These are phyloP conservation scores for Russula emetica DNA, from an alignment of 768 basidiomycete genomes.

Conservation along the genomic window DNA sequence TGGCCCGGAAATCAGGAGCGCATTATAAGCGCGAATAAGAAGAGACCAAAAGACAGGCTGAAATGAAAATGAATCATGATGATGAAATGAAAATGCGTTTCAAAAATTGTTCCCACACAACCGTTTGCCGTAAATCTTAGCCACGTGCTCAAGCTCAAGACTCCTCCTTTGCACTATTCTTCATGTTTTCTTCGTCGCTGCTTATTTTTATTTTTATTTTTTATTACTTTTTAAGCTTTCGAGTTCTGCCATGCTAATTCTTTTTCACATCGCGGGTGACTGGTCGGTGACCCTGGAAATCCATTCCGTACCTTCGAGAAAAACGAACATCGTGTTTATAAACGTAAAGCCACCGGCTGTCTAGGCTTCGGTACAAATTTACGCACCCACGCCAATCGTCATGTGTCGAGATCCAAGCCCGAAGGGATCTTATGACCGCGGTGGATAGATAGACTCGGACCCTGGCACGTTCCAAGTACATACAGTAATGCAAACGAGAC, in stretches of 20 bases:
- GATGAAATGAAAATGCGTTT: background rate
- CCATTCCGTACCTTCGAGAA: constrained; percentile 16
- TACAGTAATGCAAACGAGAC: background rate
- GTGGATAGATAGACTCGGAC: background rate
- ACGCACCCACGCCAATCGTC: background rate
- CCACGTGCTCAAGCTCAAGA: no score
- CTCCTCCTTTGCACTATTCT: no score
- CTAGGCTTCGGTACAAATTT: constrained; percentile 11
- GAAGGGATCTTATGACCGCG: background rate
- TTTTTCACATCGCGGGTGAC: no score
- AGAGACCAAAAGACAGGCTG: background rate
- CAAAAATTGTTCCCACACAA: no score
- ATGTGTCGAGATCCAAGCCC: background rate
- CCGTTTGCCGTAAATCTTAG: no score
- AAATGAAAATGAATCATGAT: background rate
- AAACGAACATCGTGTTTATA: constrained; percentile 8
- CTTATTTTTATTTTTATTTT: background rate
- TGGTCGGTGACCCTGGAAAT: no score
- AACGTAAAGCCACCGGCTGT: constrained; percentile 13
- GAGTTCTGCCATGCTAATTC: background rate
- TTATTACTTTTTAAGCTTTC: background rate
- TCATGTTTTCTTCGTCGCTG: no score
- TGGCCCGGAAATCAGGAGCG: constrained; percentile 7
- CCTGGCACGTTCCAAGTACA: background rate
- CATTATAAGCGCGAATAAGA: constrained; percentile 8